Percentiles rank a stretch among this genome's conserved stretches.
Conservation (phyloP, 306 rosid species). For the Quercus gilva region DNA sequence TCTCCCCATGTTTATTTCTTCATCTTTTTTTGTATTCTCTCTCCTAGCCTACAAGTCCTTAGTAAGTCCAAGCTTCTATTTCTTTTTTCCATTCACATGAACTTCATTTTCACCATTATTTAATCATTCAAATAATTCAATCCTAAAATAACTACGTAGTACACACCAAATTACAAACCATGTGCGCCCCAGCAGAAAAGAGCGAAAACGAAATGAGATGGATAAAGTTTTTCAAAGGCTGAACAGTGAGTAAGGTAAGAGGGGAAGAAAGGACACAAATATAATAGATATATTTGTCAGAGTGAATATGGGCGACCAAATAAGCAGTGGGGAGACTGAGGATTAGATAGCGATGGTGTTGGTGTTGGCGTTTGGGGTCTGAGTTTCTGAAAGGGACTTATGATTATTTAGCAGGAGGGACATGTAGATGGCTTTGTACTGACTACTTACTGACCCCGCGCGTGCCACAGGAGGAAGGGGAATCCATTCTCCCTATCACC, state of each 20-base stretch:
- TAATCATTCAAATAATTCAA: too few relatives aligned
- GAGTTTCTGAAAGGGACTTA: slow-evolving; percentile 35
- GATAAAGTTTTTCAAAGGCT: neutral
- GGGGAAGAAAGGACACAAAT: neutral
- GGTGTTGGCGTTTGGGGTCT: neutral
- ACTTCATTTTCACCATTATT: too few relatives aligned
- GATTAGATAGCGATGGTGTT: slow-evolving; percentile 22
- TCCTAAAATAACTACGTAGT: too few relatives aligned
- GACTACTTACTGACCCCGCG: slow-evolving; percentile 17
- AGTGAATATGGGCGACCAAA: slow-evolving; percentile 44
- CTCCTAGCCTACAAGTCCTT: too few relatives aligned
- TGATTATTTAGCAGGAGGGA: slow-evolving; percentile 33
- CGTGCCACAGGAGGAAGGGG: slow-evolving; percentile 22
- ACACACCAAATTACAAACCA: neutral
- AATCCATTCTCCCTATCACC: neutral
- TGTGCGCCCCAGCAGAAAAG: slow-evolving; percentile 22
- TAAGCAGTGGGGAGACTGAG: slow-evolving; percentile 21
- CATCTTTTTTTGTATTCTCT: too few relatives aligned
- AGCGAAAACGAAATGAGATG: slow-evolving; percentile 33
- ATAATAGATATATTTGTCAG: slow-evolving; percentile 26
- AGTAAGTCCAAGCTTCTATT: too few relatives aligned
- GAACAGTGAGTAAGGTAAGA: neutral
- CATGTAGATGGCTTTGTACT: neutral
- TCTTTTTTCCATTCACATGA: too few relatives aligned
- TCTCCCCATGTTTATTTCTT: too few relatives aligned